phyloP scores from a whole-genome alignment of 345 rosid genomes.

The Gossypium arboreum region DNA sequence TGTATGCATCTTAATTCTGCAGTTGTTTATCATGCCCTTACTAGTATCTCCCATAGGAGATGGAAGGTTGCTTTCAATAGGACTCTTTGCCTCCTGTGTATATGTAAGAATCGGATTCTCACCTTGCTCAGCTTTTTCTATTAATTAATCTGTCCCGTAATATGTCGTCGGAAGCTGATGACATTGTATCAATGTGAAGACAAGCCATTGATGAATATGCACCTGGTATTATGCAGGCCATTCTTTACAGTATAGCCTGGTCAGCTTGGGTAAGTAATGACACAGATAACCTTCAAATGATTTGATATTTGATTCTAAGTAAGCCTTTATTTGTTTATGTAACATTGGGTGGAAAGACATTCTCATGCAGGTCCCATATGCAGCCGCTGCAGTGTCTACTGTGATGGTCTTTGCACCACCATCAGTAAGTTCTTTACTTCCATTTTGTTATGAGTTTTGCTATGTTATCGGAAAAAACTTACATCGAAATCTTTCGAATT shows the following conservation, averaged over 20 bases:
- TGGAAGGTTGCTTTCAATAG: conserved; percentile 62
- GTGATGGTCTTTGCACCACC: conserved; percentile 46
- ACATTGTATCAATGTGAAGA: not conserved
- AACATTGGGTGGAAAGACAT: not conserved
- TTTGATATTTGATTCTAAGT: not conserved
- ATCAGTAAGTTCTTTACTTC: conserved; percentile 48
- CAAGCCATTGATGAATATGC: conserved; percentile 7
- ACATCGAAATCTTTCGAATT: not conserved
- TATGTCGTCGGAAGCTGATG: not conserved
- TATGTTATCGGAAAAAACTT: not conserved
- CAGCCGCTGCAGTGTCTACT: conserved; percentile 33
- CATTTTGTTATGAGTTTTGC: not conserved
- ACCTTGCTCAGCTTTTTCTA: not conserved
- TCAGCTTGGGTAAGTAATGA: conserved; percentile 59
- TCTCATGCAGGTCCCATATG: conserved; percentile 71
- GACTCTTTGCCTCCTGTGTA: conserved; percentile 43
- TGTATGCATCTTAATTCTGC: conserved; percentile 22
- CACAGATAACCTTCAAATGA: not conserved
- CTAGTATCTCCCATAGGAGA: conserved; percentile 56
- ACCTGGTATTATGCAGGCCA: conserved; percentile 45
- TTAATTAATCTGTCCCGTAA: not conserved
- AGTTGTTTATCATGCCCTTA: conserved; percentile 71
- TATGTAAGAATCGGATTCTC: conserved; percentile 33
- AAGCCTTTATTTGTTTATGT: not conserved
- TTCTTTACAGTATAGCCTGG: conserved; percentile 70